Conservation (phyloP, 2,329 filamentous ascomycete genomes). For the Rhynchosporium graminicola region DNA sequence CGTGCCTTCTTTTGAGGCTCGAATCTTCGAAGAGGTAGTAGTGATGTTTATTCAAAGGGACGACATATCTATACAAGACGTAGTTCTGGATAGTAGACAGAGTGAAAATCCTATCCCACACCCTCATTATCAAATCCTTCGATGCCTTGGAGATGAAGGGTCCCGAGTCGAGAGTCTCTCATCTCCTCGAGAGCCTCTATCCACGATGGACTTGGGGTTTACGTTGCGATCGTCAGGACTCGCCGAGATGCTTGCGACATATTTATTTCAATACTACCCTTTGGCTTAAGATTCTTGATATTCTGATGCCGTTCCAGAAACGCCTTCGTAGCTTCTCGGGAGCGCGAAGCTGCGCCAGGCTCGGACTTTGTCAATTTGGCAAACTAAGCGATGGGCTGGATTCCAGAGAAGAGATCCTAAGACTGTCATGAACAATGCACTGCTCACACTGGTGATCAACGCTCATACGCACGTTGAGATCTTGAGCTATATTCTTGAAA, state of each 20-base stretch:
- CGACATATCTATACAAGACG: conserved; percentile 9
- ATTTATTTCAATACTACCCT: conserved; percentile 1
- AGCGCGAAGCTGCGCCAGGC: conserved; percentile 12
- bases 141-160: conserved; percentile 5
- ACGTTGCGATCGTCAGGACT: neutral
- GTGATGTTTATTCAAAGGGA: neutral
- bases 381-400: neutral
- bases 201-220: neutral
- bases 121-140: neutral
- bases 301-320: neutral
- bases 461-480: conserved; percentile 1
- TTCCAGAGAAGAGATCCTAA: conserved; percentile 13
- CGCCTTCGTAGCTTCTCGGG: neutral
- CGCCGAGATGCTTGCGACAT: neutral
- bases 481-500: conserved; percentile 10
- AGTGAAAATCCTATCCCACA: conserved; percentile 3
- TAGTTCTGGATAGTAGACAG: conserved; percentile 14
- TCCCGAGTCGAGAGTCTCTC: neutral
- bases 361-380: neutral
- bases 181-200: neutral
- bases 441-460: conserved; percentile 6
- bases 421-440: conserved; percentile 7
- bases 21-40: no score
- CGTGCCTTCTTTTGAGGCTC: no score
- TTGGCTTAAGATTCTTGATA: conserved; percentile 7